These are phyloP conservation scores for Roridomyces roridus DNA, from an alignment of 768 basidiomycete genomes.

Conservation along the genomic window DNA sequence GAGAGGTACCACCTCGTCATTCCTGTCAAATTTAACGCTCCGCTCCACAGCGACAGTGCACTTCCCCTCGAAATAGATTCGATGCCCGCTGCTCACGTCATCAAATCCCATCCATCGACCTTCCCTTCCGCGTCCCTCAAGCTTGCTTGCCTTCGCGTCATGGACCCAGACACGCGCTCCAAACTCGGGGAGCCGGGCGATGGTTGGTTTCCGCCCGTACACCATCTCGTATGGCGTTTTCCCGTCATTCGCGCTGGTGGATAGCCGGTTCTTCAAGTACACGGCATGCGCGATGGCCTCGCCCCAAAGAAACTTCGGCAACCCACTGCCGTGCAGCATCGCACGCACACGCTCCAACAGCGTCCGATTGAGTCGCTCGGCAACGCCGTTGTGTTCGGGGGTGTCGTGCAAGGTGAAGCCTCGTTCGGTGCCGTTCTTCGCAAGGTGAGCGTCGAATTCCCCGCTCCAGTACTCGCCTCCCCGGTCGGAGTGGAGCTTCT, in stretches of 20 bases:
- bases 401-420: constrained; percentile 31
- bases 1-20: constrained; percentile 11
- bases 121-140: constrained; percentile 29
- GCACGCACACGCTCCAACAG: constrained; percentile 36
- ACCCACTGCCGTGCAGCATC: constrained; percentile 28
- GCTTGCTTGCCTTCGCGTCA: constrained; percentile 26
- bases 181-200: constrained; percentile 24
- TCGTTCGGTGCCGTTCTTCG: constrained; percentile 23
- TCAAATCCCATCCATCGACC: constrained; percentile 44
- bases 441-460: constrained; percentile 26
- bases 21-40: constrained; percentile 30
- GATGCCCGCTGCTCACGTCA: constrained; percentile 34
- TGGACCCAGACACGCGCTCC: constrained; percentile 31
- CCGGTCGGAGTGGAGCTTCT: constrained; percentile 32
- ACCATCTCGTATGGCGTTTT: constrained; percentile 29
- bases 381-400: constrained; percentile 44
- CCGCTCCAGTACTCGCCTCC: constrained; percentile 36
- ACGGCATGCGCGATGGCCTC: constrained; percentile 32
- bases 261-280: constrained; percentile 33
- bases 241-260: constrained; percentile 24
- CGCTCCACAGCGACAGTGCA: constrained; percentile 34
- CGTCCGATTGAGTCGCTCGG: constrained; percentile 41
- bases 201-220: constrained; percentile 26
- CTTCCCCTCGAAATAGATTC: constrained; percentile 36
- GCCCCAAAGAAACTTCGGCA: constrained; percentile 40